Percentiles rank a stretch among this genome's conserved stretches.
These are phyloP conservation scores for Mercurialis annua DNA, from an alignment of 345 rosid genomes.

Conservation along the genomic window DNA sequence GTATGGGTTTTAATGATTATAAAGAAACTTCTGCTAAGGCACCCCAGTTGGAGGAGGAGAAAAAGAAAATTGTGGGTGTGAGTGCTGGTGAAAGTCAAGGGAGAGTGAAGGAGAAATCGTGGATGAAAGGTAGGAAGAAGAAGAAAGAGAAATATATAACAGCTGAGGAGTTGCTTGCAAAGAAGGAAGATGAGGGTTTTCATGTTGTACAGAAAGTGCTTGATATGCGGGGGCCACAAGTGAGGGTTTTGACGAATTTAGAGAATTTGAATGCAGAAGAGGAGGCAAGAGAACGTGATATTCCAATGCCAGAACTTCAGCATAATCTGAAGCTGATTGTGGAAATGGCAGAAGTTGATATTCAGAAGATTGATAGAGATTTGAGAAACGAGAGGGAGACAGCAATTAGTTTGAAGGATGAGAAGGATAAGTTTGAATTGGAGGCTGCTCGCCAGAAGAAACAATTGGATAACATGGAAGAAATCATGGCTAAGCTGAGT, in stretches of 20 bases:
- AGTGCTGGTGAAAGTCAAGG: constrained; percentile 29
- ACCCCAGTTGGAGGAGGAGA: constrained; percentile 61
- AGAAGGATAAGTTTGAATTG: constrained; percentile 63
- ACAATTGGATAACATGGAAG: constrained; percentile 62
- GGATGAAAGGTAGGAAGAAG: constrained; percentile 61
- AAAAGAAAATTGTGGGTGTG: constrained; percentile 35
- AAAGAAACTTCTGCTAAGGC: constrained; percentile 53
- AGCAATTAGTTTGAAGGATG: constrained; percentile 75
- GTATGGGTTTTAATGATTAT: constrained; percentile 85
- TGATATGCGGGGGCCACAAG: constrained; percentile 94
- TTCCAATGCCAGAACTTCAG: constrained; percentile 94
- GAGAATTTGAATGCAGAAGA: constrained; percentile 90
- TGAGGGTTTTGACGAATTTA: constrained; percentile 75
- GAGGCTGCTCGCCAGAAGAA: constrained; percentile 49
- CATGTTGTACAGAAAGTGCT: constrained; percentile 82
- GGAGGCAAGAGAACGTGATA: constrained; percentile 74
- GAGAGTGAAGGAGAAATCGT: constrained; percentile 47
- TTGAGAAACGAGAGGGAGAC: constrained; percentile 81
- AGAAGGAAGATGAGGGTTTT: constrained; percentile 73
- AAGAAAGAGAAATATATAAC: constrained; percentile 46
- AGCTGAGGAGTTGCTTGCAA: constrained; percentile 65
- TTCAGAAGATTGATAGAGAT: constrained; percentile 80
- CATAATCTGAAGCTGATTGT: constrained; percentile 72
- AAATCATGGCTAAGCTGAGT: constrained; percentile 42
- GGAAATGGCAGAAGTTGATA: constrained; percentile 77